These are phyloP conservation scores for Arxiozyma heterogenica DNA, from an alignment of 1,139 yeast species.

Conservation along the genomic window DNA sequence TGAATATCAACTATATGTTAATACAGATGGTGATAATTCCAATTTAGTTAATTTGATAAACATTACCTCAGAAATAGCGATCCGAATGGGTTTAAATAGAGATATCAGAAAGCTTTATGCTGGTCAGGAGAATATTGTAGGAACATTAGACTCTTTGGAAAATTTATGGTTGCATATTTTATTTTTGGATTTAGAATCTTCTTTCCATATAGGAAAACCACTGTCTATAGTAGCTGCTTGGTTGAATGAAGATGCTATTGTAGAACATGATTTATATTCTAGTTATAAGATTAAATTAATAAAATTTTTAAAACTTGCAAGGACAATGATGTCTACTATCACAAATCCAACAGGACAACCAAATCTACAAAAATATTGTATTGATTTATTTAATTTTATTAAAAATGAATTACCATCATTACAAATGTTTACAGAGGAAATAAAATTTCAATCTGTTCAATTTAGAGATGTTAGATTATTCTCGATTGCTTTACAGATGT, in stretches of 20 bases:
- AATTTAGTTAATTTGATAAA: slow-evolving; percentile 18
- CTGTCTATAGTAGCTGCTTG: slow-evolving; percentile 4
- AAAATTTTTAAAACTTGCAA: slow-evolving; percentile 12
- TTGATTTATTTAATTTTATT: slow-evolving; percentile 11
- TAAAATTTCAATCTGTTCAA: slow-evolving; percentile 7
- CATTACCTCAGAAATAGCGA: slow-evolving; percentile 21
- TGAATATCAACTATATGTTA: slow-evolving; percentile 15
- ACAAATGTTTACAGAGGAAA: slow-evolving; percentile 11
- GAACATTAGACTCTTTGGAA: slow-evolving; percentile 17
- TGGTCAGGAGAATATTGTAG: slow-evolving; percentile 15
- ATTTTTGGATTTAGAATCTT: slow-evolving; percentile 22
- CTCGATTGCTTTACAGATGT: slow-evolving; percentile 2
- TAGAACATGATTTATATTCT: background rate
- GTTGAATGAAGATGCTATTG: background rate
- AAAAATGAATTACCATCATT: slow-evolving; percentile 18
- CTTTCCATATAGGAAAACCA: slow-evolving; percentile 28
- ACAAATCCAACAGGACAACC: slow-evolving; percentile 9
- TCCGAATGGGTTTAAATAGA: slow-evolving; percentile 27
- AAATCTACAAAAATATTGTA: slow-evolving; percentile 9
- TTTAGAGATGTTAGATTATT: slow-evolving; percentile 12
- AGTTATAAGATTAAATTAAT: slow-evolving; percentile 10
- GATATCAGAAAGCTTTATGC: slow-evolving; percentile 24
- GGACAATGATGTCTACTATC: slow-evolving; percentile 13
- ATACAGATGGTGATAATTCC: slow-evolving; percentile 26
- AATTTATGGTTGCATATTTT: slow-evolving; percentile 26